Evolutionary conservation across 768 basidiomycete genomes (phyloP), one percentile per base, ranked within the genome.

Genomic region (Rhizopogon sp.): DNA sequence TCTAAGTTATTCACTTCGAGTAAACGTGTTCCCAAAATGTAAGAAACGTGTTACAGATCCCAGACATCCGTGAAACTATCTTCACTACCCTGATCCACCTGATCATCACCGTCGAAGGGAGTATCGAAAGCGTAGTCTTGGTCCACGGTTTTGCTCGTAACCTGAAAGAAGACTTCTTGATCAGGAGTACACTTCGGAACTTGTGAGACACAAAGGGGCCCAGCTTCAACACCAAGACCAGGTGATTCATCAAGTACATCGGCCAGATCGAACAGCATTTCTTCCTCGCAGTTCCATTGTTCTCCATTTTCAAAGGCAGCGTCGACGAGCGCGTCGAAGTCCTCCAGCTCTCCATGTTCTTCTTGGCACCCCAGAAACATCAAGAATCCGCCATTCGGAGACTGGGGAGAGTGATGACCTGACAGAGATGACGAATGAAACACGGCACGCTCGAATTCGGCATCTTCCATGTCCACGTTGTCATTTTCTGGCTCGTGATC

Each of bases 381-480:
- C 62, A 60, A 45, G 56, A 60, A 57, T 20, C 44, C 64, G 56
- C 31, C 7, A 11, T 50, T 53, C 44, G 47, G 52, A 31, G 54
- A 52, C 49, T 46, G 50, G 49, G 52, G 52, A 29, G 14, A 55
- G 40, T 50, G 62, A 54, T 62, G 31, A 51, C 59, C 50, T 55
- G 57, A 54, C 55, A 35, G 22, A 52, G 35, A 31, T 39, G 39
- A 25, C 37, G 39, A 25, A 13, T 60, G 42, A 50, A 51, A 39
- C 39, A 50, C 9, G 22, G 16, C 22, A 49, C 14, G 22, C 8
- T 22, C 14, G 37, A 49, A 25, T 35, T 25, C 61, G 58, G 67
- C 9, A 54, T 56, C 56, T 62, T 62, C 67, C 62, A 58, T 50
- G 11, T 62, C 67, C 62, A 58, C 50, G 14, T 13, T 46, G 40